A percentile compares a stretch with the other conserved stretches of the same genome.
phyloP scores from a whole-genome alignment of 768 basidiomycete species.

The Lyophyllum shimeji region DNA sequence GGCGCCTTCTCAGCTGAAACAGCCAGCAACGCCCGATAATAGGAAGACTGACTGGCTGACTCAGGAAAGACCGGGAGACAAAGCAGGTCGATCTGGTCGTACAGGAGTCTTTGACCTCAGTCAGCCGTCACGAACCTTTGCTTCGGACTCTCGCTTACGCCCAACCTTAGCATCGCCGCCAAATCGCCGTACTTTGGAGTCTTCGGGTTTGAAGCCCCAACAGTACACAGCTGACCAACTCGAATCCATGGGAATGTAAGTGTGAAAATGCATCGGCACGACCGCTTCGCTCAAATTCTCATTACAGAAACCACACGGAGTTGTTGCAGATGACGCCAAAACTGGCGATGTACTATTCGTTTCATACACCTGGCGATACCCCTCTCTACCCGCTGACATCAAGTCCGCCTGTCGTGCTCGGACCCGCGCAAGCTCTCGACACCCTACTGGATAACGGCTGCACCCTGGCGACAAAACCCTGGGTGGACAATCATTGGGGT shows the following conservation, averaged over 20 bases:
- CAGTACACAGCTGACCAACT: slow-evolving; percentile 41
- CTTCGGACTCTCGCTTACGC: background rate
- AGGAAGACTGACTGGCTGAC: slow-evolving; percentile 9
- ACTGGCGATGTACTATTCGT: slow-evolving; percentile 59
- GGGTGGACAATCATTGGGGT: slow-evolving; percentile 93
- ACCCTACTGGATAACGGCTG: slow-evolving; percentile 62
- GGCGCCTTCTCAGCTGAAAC: slow-evolving; percentile 13
- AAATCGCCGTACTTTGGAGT: slow-evolving; percentile 42
- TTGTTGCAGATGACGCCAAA: slow-evolving; percentile 55
- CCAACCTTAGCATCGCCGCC: slow-evolving; percentile 26
- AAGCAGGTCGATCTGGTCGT: slow-evolving; percentile 1
- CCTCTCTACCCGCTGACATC: slow-evolving; percentile 19
- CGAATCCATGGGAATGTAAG: slow-evolving; percentile 54
- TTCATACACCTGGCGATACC: slow-evolving; percentile 41
- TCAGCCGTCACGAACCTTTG: slow-evolving; percentile 22
- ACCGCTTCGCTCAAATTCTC: slow-evolving; percentile 2
- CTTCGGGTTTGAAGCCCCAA: slow-evolving; percentile 55
- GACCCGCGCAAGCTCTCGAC: slow-evolving; percentile 53
- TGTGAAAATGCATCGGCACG: slow-evolving; percentile 4
- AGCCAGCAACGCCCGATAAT: slow-evolving; percentile 12
- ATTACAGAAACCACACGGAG: slow-evolving; percentile 46
- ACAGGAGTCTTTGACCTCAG: slow-evolving; percentile 44
- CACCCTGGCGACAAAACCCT: slow-evolving; percentile 63
- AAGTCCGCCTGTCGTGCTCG: slow-evolving; percentile 31
- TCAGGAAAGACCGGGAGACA: slow-evolving; percentile 14